Conservation (phyloP, 1,284 basidiomycete species). For the Naganishia albida region DNA sequence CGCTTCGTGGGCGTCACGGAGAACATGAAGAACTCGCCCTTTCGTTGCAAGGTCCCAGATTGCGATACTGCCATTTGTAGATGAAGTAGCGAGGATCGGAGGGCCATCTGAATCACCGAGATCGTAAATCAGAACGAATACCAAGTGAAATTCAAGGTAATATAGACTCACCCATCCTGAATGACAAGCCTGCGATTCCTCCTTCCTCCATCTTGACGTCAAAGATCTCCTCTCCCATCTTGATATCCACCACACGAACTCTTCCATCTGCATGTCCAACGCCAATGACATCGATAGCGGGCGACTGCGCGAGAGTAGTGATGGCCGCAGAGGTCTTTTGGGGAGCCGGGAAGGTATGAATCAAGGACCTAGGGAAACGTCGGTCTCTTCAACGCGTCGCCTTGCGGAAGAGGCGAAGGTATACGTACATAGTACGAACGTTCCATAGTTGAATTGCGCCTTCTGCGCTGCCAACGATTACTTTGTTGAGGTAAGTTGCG, state of each 20-base stretch:
- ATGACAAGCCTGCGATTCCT: constrained; percentile 75
- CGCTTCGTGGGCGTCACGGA: constrained; percentile 83
- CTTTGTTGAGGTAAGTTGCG: constrained; percentile 95
- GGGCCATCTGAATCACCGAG: constrained; percentile 81
- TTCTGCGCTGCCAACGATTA: constrained; percentile 78
- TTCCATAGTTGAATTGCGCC: constrained; percentile 95
- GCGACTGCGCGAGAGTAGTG: constrained; percentile 81
- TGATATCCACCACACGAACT: constrained; percentile 84
- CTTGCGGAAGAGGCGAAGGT: too few relatives aligned
- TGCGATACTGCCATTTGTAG: constrained; percentile 81
- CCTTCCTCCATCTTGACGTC: constrained; percentile 80
- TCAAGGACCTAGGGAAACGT: constrained; percentile 48
- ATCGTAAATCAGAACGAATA: background rate
- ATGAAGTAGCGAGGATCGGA: constrained; percentile 79
- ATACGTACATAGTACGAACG: constrained; percentile 71
- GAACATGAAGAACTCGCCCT: constrained; percentile 76
- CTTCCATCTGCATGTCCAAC: constrained; percentile 86
- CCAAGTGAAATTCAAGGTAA: background rate
- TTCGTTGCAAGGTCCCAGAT: constrained; percentile 86
- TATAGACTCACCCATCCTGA: constrained; percentile 77
- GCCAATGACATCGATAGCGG: constrained; percentile 93
- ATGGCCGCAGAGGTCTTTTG: constrained; percentile 58
- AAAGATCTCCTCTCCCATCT: constrained; percentile 84
- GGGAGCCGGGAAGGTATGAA: constrained; percentile 57
- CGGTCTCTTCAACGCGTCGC: background rate